Conservation (phyloP, 2,329 filamentous ascomycete species). For the Colletotrichum cordylinicola region DNA sequence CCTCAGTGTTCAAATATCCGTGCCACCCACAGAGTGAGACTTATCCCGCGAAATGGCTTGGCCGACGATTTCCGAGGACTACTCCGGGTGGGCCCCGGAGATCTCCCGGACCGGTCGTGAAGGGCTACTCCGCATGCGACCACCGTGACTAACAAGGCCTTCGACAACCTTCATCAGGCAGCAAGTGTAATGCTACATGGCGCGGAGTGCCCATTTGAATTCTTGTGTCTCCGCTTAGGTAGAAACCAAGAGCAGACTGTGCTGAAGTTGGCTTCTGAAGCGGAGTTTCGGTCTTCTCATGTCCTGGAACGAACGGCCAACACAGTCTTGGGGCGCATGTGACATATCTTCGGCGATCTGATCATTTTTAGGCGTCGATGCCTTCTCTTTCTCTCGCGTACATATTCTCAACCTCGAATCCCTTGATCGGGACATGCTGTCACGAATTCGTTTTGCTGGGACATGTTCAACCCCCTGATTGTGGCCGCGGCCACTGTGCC, state of each 20-base stretch:
- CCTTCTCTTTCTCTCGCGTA: background rate
- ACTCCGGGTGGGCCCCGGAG: background rate
- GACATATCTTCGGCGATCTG: background rate
- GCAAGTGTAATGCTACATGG: background rate
- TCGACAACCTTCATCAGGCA: background rate
- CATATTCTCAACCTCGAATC: background rate
- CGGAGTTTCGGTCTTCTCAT: background rate
- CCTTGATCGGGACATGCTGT: background rate
- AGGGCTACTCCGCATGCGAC: background rate
- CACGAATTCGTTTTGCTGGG: background rate
- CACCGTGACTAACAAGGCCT: background rate
- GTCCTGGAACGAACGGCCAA: background rate
- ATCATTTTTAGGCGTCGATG: background rate
- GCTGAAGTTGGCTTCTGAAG: background rate
- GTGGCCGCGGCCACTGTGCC: background rate
- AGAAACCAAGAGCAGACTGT: background rate
- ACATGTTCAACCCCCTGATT: background rate
- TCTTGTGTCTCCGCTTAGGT: background rate
- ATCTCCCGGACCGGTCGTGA: background rate
- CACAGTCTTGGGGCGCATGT: background rate
- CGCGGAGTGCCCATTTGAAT: background rate
- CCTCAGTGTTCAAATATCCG: background rate
- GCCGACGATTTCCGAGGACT: background rate
- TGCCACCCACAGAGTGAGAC: background rate
- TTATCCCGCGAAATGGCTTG: background rate